phyloP scores from a whole-genome alignment of 805 yeast species.

The Candida methanosorbosa region DNA sequence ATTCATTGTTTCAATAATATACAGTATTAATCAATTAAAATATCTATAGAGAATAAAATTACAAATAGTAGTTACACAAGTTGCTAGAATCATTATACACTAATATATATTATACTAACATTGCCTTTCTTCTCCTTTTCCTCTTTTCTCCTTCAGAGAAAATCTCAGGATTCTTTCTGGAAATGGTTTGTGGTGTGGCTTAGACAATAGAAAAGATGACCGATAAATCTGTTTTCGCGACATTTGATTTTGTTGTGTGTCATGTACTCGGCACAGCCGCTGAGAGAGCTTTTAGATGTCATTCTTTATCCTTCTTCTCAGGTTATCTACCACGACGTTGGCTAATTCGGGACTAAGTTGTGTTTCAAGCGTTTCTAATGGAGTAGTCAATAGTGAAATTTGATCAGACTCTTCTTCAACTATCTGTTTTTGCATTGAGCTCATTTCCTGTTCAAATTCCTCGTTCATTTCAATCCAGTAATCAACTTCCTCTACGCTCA shows the following conservation, averaged over 20 bases:
- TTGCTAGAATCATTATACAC: no score
- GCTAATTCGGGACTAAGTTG: slow-evolving; percentile 11
- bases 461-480: slow-evolving; percentile 23
- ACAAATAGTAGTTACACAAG: no score
- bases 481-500: slow-evolving; percentile 22
- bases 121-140: no score
- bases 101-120: no score
- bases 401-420: slow-evolving; percentile 1
- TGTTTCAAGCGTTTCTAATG: slow-evolving; percentile 12
- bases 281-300: background rate
- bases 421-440: slow-evolving; percentile 5
- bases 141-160: no score
- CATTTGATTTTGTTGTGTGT: no score
- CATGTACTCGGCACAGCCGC: no score
- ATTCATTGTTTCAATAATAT: slow-evolving; percentile 40
- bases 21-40: no score
- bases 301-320: slow-evolving; percentile 3
- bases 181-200: no score
- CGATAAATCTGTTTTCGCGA: background rate
- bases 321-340: slow-evolving; percentile 8
- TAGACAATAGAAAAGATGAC: background rate
- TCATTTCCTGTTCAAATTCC: slow-evolving; percentile 22
- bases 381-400: slow-evolving; percentile 11
- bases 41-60: no score
- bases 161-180: no score